These are phyloP conservation scores for Clavispora fructus DNA, from an alignment of 805 yeast genomes.

Conservation along the genomic window DNA sequence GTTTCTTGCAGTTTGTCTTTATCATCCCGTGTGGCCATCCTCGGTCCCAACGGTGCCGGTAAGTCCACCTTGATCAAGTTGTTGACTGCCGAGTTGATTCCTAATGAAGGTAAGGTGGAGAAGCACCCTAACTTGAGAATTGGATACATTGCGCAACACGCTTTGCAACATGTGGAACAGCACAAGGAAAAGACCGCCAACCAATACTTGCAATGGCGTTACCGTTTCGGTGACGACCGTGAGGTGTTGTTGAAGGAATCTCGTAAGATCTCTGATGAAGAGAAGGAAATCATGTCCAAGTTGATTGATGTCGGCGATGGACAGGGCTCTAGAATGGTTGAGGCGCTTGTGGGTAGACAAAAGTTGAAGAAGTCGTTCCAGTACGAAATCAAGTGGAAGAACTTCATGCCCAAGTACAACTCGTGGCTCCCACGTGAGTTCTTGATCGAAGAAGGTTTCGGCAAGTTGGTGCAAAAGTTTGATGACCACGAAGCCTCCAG, in stretches of 20 bases:
- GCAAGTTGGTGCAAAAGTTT: constrained; percentile 39
- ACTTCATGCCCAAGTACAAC: constrained; percentile 88
- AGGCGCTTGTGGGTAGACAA: constrained; percentile 96
- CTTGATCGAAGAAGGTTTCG: constrained; percentile 52
- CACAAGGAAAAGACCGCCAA: constrained; percentile 98
- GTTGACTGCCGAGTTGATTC: constrained; percentile 86
- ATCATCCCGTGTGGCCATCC: constrained; percentile 93
- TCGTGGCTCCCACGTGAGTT: constrained; percentile 88
- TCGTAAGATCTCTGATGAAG: constrained; percentile 73
- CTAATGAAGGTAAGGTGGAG: constrained; percentile 84
- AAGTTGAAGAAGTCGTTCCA: constrained; percentile 94
- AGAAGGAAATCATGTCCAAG: constrained; percentile 69
- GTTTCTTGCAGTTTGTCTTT: constrained; percentile 89
- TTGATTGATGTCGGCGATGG: constrained; percentile 82
- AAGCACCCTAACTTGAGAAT: constrained; percentile 97
- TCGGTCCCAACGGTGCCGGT: constrained; percentile 99
- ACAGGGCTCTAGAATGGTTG: constrained; percentile 80
- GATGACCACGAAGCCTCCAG: constrained; percentile 47
- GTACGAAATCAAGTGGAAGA: constrained; percentile 92
- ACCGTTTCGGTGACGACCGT: constrained; percentile 95
- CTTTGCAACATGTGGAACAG: constrained; percentile 93
- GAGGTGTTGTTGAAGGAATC: constrained; percentile 89
- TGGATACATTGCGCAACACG: constrained; percentile 98
- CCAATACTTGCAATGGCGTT: constrained; percentile 98
- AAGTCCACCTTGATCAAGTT: constrained; percentile 92